Base-by-base conservation (phyloP, 352 stramenopile species). In the Phytopythium ostracodes region DNA sequence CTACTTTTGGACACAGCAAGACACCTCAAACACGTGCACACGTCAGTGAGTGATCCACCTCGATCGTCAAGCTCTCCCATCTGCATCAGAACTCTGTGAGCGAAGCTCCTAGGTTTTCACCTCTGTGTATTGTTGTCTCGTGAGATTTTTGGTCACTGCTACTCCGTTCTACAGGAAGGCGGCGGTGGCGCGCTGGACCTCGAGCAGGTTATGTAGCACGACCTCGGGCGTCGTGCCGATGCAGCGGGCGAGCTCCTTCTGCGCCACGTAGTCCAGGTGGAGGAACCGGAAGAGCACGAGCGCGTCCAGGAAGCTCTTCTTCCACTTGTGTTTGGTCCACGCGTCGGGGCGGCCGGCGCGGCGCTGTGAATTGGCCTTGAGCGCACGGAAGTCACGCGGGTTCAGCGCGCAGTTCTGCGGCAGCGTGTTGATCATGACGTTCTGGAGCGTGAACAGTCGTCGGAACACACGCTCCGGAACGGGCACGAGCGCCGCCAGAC, bases 211-310 rank as follows among this genome's bases (percentile, higher is more conserved):
- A 65, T 96, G 87, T 11, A 92, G 72, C 15, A 96, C 87, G 40
- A 94, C 85, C 59, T 96, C 88, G 5, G 88, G 84, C 20, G 85
- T 96, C 24, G 88, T 96, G 62, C 88, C 88, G 58, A 96, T 96
- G 67, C 85, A 91, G 8, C 87, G 79, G 17, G 88, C 87, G 18
- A 96, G 77, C 66, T 96, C 85, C 55, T 94, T 94, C 61, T 96
- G 88, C 3, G 87, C 84, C 25, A 96, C 84, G 63, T 94, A 94
- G 62, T 96, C 87, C 20, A 96, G 62, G 29, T 84, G 72, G 35
- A 93, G 66, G 64, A 94, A 96, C 24, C 77, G 81, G 54, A 91
- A 87, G 20, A 96, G 67, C 66, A 96, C 83, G 1, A 88, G 76
- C 2, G 75, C 81, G 56, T 95, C 87, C 58, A 95, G 59, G 61